Percentiles rank a stretch among this genome's conserved stretches.
These are phyloP conservation scores for Phaeosphaeria sp. DNA, from an alignment of 2,329 filamentous ascomycete genomes.

Conservation along the genomic window DNA sequence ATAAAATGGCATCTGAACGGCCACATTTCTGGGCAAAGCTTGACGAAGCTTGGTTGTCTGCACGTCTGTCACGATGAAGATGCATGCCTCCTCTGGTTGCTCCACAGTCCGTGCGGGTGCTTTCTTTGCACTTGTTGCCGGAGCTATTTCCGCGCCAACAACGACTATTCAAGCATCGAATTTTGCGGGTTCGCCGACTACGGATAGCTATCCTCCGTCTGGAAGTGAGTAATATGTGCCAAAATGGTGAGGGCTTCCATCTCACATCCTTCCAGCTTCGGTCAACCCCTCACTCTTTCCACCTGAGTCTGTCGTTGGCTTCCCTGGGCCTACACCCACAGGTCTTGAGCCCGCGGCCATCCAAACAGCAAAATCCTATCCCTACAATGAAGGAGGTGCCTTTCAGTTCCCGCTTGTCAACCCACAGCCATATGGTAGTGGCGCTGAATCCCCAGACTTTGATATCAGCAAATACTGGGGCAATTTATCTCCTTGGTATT, in stretches of 20 bases:
- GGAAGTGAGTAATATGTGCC: conserved; percentile 24
- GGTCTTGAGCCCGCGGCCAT: conserved; percentile 36
- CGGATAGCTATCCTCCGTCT: conserved; percentile 31
- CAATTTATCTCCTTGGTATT: conserved; percentile 40
- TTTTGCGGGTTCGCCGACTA: conserved; percentile 22
- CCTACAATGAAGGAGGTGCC: conserved; percentile 33
- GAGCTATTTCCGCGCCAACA: conserved; percentile 16
- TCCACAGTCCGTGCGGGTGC: conserved; percentile 7
- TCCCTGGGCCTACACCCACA: conserved; percentile 38
- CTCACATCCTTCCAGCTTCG: conserved; percentile 14
- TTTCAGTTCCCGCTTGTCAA: conserved; percentile 30
- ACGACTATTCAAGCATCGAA: conserved; percentile 20
- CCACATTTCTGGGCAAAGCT: conserved; percentile 28
- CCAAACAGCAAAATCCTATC: conserved; percentile 36
- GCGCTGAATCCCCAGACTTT: conserved; percentile 22
- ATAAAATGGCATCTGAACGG: conserved; percentile 16
- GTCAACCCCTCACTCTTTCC: conserved; percentile 34
- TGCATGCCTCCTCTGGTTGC: conserved; percentile 8
- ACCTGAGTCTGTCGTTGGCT: conserved; percentile 36
- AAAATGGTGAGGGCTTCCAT: neutral
- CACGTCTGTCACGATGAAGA: conserved; percentile 6
- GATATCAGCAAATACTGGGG: conserved; percentile 42
- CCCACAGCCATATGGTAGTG: conserved; percentile 29
- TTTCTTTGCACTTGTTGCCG: conserved; percentile 18
- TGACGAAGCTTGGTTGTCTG: conserved; percentile 20